Evolutionary conservation across 352 stramenopile species (phyloP).

Genomic region (Pythium brachiatum): DNA sequence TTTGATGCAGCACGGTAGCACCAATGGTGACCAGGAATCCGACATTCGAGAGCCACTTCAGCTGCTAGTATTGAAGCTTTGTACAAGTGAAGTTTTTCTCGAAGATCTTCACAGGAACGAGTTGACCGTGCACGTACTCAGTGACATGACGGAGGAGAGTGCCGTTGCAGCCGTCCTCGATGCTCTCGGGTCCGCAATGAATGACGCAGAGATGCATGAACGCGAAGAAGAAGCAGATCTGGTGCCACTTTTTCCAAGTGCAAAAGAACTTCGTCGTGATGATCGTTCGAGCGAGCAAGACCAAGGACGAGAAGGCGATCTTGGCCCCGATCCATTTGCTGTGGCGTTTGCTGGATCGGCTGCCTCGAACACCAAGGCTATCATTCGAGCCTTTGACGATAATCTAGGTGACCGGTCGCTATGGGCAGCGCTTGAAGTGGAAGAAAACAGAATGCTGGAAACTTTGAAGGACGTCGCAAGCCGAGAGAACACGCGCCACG

Average conservation of each 20-base stretch:
- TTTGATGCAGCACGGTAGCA: conserved; percentile 41
- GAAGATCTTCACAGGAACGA: conserved; percentile 55
- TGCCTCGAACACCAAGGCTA: conserved; percentile 1
- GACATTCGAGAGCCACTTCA: conserved; percentile 36
- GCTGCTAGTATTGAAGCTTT: conserved; percentile 61
- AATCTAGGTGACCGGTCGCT: conserved; percentile 46
- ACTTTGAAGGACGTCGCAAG: conserved; percentile 42
- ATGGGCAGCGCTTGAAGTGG: conserved; percentile 75
- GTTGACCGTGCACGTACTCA: conserved; percentile 53
- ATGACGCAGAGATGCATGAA: conserved; percentile 72
- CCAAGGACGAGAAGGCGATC: conserved; percentile 2
- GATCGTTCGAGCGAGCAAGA: conserved; percentile 8
- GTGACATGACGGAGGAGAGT: conserved; percentile 51
- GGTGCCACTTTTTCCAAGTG: conserved; percentile 64
- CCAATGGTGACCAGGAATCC: conserved; percentile 17
- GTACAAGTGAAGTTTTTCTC: conserved; percentile 69
- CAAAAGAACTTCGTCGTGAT: conserved; percentile 43
- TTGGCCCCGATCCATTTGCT: conserved; percentile 19
- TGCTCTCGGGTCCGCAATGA: conserved; percentile 54
- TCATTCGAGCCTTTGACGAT: conserved; percentile 27
- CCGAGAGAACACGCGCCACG: conserved; percentile 13
- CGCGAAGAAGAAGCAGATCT: conserved; percentile 65
- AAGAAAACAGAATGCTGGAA: conserved; percentile 77
- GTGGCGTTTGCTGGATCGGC: conserved; percentile 25
- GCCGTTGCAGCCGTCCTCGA: conserved; percentile 58